Evolutionary conservation across 2,329 filamentous ascomycete genomes (phyloP).

Genomic region (Diaporthe velutina): DNA sequence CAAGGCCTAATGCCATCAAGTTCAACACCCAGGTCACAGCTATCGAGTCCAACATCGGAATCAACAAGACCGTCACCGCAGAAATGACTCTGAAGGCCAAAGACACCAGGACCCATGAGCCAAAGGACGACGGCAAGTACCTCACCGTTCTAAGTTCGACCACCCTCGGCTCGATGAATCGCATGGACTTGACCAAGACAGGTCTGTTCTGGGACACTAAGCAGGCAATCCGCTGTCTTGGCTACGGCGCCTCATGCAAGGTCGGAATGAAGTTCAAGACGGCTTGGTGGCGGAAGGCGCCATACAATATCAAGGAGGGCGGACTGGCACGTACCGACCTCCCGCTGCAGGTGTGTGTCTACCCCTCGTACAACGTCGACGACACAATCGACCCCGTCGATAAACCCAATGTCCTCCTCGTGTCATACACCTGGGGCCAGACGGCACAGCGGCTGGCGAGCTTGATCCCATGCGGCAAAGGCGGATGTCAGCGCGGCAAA

Average conservation of each 20-base stretch:
- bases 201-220: background rate
- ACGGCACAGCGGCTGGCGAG: background rate
- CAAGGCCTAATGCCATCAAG: background rate
- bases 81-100: background rate
- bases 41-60: background rate
- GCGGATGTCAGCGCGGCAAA: too few relatives aligned
- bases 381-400: background rate
- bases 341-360: background rate
- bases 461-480: background rate
- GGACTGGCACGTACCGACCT: background rate
- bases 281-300: background rate
- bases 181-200: background rate
- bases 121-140: background rate
- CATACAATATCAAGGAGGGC: background rate
- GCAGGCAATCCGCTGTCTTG: background rate
- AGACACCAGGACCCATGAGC: background rate
- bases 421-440: background rate
- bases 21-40: background rate
- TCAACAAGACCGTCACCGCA: background rate
- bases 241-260: background rate
- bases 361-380: background rate
- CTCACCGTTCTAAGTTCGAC: background rate
- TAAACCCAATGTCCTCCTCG: background rate
- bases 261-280: conserved; percentile 1
- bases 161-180: background rate